phyloP scores from a whole-genome alignment of 1,284 basidiomycete species.

The Vanrija sp. region DNA sequence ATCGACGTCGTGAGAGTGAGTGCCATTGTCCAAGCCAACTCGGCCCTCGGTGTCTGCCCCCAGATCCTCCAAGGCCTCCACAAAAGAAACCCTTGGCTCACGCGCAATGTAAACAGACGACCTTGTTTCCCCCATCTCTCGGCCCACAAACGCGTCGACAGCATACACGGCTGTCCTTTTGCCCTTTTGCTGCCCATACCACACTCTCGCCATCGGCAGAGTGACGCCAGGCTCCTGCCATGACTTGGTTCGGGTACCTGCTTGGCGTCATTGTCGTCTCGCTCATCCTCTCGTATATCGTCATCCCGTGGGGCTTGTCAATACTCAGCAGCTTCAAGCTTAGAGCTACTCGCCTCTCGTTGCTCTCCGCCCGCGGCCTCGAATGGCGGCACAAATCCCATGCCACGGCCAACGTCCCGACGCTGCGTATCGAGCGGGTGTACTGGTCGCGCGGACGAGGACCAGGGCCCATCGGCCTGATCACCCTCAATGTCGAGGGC shows the following conservation, averaged over 20 bases:
- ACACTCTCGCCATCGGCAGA: neutral
- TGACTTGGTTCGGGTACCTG: constrained; percentile 7
- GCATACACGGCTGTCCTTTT: no score
- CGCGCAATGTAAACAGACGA: no score
- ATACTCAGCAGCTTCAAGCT: constrained; percentile 13
- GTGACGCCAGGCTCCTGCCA: neutral
- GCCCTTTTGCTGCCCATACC: neutral
- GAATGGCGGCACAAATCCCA: constrained; percentile 32
- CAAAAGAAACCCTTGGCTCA: no score
- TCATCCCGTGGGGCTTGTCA: constrained; percentile 15
- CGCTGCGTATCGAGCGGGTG: constrained; percentile 30
- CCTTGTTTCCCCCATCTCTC: no score
- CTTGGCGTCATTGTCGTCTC: constrained; percentile 12
- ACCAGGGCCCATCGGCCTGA: constrained; percentile 16
- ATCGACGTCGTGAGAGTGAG: no score
- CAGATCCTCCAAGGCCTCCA: no score
- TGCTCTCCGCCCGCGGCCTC: constrained; percentile 26
- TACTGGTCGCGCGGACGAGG: constrained; percentile 34
- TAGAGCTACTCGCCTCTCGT: constrained; percentile 22
- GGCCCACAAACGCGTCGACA: no score
- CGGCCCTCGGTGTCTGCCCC: no score
- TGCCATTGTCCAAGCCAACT: no score
- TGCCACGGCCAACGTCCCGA: constrained; percentile 18
- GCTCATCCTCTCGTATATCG: constrained; percentile 12
- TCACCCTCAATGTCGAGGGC: constrained; percentile 38